phyloP scores from a whole-genome alignment of 1,284 basidiomycete species.

The Trametes pubescens region DNA sequence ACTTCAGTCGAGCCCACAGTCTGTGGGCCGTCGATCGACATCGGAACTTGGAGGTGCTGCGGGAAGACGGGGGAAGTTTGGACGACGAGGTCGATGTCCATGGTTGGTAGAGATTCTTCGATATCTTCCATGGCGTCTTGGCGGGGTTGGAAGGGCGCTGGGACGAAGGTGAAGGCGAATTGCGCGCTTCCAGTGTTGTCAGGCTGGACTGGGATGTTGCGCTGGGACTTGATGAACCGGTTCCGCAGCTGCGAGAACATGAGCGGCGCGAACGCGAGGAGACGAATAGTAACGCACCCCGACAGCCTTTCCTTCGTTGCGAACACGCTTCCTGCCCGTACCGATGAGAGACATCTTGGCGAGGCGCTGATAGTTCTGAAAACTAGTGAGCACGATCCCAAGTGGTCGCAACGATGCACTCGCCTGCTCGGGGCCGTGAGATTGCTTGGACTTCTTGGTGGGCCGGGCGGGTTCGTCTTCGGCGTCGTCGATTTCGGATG shows the following conservation, averaged over 20 bases:
- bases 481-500: not conserved
- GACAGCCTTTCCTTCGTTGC: slow-evolving; percentile 1
- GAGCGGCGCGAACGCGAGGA: no score
- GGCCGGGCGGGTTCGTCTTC: slow-evolving; percentile 1
- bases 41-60: no score
- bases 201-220: no score
- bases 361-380: not conserved
- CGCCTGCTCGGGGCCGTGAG: slow-evolving; percentile 1
- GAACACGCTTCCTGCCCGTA: slow-evolving; percentile 2
- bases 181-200: no score
- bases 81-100: no score
- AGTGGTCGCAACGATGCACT: not conserved
- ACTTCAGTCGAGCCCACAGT: not conserved
- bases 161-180: no score
- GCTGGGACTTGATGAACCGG: no score
- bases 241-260: no score
- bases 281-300: not conserved
- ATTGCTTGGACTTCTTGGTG: slow-evolving; percentile 3
- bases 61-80: no score
- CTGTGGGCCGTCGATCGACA: not conserved
- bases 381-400: not conserved
- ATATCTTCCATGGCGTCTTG: no score
- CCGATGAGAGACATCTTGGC: not conserved
- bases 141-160: no score
- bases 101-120: no score